Conservation (phyloP, 2,329 filamentous ascomycete genomes). For the Lachnellula arida region DNA sequence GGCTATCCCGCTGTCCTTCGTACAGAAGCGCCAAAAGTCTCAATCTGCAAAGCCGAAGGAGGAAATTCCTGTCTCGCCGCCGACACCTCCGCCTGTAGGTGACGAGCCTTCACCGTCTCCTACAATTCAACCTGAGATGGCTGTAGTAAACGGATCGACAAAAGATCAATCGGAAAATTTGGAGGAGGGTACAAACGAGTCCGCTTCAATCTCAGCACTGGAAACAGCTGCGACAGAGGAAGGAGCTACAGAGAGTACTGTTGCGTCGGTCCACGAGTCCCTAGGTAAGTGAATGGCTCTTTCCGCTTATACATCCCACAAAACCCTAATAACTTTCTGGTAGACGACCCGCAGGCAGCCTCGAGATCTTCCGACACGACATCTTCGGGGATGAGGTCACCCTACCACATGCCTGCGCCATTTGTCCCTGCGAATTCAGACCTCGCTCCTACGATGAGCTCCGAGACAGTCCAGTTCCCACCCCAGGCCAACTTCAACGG, state of each 20-base stretch:
- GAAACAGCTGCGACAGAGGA: slow-evolving; percentile 5
- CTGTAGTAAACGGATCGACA: background rate
- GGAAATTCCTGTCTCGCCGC: slow-evolving; percentile 6
- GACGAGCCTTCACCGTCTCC: slow-evolving; percentile 9
- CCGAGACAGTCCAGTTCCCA: slow-evolving; percentile 15
- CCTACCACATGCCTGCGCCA: slow-evolving; percentile 41
- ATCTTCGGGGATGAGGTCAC: slow-evolving; percentile 26
- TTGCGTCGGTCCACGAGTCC: slow-evolving; percentile 10
- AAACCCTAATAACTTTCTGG: slow-evolving; percentile 2
- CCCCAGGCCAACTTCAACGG: slow-evolving; percentile 20
- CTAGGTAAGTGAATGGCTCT: slow-evolving; percentile 15
- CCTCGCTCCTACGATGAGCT: slow-evolving; percentile 15
- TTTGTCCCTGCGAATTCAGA: slow-evolving; percentile 37
- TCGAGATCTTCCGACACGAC: slow-evolving; percentile 23
- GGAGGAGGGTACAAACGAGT: slow-evolving; percentile 5
- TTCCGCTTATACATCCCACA: background rate
- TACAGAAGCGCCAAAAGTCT: slow-evolving; percentile 30
- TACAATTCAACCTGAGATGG: background rate
- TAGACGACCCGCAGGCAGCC: slow-evolving; percentile 17
- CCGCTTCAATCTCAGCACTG: background rate
- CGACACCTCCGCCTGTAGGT: slow-evolving; percentile 6
- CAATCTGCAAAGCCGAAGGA: slow-evolving; percentile 21
- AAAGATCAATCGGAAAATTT: slow-evolving; percentile 17
- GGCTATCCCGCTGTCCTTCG: slow-evolving; percentile 31
- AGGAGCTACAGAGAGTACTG: slow-evolving; percentile 1